Conservation (phyloP, 805 yeast species). For the Saturnispora sanitii region DNA sequence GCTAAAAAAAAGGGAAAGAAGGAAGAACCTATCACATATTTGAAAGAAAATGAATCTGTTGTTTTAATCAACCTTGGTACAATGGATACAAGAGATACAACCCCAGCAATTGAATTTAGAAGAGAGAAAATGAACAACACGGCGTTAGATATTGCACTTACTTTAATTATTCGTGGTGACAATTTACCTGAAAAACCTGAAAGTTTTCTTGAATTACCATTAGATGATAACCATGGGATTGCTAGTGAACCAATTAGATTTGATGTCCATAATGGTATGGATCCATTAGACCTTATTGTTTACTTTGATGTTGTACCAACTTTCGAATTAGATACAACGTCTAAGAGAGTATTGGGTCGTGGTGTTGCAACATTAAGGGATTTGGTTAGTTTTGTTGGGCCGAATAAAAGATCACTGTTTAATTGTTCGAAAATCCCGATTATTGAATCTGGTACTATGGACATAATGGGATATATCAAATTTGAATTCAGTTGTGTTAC, state of each 20-base stretch:
- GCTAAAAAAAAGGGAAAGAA: slow-evolving; percentile 6
- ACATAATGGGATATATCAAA: slow-evolving; percentile 64
- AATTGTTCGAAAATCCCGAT: slow-evolving; percentile 65
- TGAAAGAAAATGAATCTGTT: slow-evolving; percentile 54
- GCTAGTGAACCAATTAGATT: slow-evolving; percentile 72
- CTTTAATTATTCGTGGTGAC: slow-evolving; percentile 50
- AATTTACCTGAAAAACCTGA: slow-evolving; percentile 38
- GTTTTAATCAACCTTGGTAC: slow-evolving; percentile 81
- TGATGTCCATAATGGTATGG: slow-evolving; percentile 38
- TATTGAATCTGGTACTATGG: slow-evolving; percentile 59
- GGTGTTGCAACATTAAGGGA: slow-evolving; percentile 67
- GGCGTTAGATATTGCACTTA: slow-evolving; percentile 79
- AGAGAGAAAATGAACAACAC: slow-evolving; percentile 71
- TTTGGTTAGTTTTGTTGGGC: slow-evolving; percentile 58
- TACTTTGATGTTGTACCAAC: slow-evolving; percentile 88
- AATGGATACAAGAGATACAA: slow-evolving; percentile 56
- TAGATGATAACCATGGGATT: slow-evolving; percentile 63
- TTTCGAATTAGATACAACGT: slow-evolving; percentile 35
- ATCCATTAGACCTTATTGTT: slow-evolving; percentile 45
- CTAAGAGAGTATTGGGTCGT: slow-evolving; percentile 53
- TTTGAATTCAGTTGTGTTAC: slow-evolving; percentile 67
- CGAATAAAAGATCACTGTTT: slow-evolving; percentile 54
- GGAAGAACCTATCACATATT: slow-evolving; percentile 75
- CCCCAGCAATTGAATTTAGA: slow-evolving; percentile 56
- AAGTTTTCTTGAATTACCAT: slow-evolving; percentile 64